Base-by-base conservation (phyloP, 2,329 filamentous ascomycete species). In the Trichophyton verrucosum region DNA sequence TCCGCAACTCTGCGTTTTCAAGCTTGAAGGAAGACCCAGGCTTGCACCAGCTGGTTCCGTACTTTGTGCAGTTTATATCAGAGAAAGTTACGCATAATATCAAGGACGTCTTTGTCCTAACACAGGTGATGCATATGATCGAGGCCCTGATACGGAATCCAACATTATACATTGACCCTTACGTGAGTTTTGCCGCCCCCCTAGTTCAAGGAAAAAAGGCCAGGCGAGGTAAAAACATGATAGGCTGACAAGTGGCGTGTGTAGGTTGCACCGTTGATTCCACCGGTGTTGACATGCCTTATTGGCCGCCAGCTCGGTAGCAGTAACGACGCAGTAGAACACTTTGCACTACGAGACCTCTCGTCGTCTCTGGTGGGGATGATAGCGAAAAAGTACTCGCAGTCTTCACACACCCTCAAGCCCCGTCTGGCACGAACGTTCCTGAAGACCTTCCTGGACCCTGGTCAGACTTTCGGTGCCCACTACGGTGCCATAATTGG, bases 41-140 rank as follows among this genome's bases (percentile, higher is more conserved):
- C 42, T 82, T 97, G 44, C 94, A 99, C 72, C 94, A 99, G 74
- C 83, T 99, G 8, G 86, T 96, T 30, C 94, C 94, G 0, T 99
- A 99, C 75, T 96, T 97, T 68, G 87, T 96, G 62, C 91, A 95
- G 72, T 97, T 96, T 73, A 88, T 97, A 68, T 87, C 91, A 20
- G 92, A 96, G 72, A 94, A 96, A 74, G 90, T 99, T 58, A 97
- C 94, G 1, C 94, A 99, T 73, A 88, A 86, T 66, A 82, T 96
- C 65, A 91, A 95, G 75, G 89, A 95, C 72, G 82, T 91, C 1
- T 96, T 96, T 71, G 84, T 91, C 3, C 80, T 99, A 22, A 86
- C 85, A 20, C 90, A 95, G 72, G 94, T 95, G 84, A 92, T 99
- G 87, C 86, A 91, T 68, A 83, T 97, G 63, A 86, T 89, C 0